Conservation (phyloP, 2,329 filamentous ascomycete genomes). For the Neopestalotiopsis clavispora region DNA sequence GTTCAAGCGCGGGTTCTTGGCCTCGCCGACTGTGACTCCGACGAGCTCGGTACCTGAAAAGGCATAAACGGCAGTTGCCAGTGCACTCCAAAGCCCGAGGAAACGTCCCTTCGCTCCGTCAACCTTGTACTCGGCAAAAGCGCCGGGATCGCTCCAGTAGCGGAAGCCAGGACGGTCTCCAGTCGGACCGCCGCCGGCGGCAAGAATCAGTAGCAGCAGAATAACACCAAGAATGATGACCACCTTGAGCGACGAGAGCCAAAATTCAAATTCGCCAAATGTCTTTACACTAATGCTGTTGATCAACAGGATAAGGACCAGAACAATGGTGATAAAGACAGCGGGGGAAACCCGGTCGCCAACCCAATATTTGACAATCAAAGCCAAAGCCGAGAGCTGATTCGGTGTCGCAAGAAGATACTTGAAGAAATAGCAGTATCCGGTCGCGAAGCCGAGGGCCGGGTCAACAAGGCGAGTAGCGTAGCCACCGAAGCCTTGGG, state of each 20-base stretch:
- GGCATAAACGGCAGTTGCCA: conserved; percentile 10
- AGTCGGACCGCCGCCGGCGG: conserved; percentile 12
- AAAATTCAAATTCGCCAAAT: conserved; percentile 13
- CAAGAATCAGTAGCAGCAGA: conserved; percentile 7
- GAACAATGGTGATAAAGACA: background rate
- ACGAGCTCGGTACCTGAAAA: conserved; percentile 9
- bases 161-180: conserved; percentile 13
- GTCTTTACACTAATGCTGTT: background rate
- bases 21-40: conserved; percentile 1
- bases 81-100: conserved; percentile 10
- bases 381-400: background rate
- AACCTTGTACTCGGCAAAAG: conserved; percentile 13
- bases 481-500: conserved; percentile 5
- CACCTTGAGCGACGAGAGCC: conserved; percentile 15
- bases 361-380: background rate
- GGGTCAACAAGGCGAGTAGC: conserved; percentile 17
- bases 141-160: conserved; percentile 16
- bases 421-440: conserved; percentile 16
- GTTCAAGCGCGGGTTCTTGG: background rate
- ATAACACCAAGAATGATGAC: conserved; percentile 17
- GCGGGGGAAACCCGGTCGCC: background rate
- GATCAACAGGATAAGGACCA: background rate
- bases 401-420: background rate
- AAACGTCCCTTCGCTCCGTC: background rate
- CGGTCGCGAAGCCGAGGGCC: conserved; percentile 15